These are phyloP conservation scores for Phytopythium montanum DNA, from an alignment of 352 stramenopile genomes.

Conservation along the genomic window DNA sequence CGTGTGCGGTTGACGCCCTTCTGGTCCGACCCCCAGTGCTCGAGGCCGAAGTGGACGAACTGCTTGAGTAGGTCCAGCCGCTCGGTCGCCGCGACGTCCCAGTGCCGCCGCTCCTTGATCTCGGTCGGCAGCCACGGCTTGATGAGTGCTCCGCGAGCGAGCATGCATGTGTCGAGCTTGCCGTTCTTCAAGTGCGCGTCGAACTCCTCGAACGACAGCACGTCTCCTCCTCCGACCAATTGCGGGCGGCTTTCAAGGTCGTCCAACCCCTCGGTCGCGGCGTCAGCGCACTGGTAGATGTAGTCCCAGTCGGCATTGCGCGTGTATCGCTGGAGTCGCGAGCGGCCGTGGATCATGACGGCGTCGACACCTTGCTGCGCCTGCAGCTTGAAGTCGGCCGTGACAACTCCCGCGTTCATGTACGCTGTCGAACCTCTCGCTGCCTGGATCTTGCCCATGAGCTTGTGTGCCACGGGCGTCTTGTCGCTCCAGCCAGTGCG, in stretches of 20 bases:
- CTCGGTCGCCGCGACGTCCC: constrained; percentile 96
- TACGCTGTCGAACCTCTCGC: constrained; percentile 51
- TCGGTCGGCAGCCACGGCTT: constrained; percentile 99
- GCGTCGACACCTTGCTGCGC: constrained; percentile 65
- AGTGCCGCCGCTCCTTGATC: constrained; percentile 97
- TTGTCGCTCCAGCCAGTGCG: constrained; percentile 97
- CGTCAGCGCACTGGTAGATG: constrained; percentile 88
- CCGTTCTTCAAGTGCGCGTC: constrained; percentile 78
- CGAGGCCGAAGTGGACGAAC: constrained; percentile 96
- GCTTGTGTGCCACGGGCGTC: constrained; percentile 92
- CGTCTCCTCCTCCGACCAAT: constrained; percentile 92
- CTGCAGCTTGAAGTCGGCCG: constrained; percentile 64
- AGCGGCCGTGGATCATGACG: constrained; percentile 95
- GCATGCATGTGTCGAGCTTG: constrained; percentile 88
- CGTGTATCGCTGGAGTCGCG: constrained; percentile 96
- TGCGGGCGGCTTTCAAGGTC: constrained; percentile 47
- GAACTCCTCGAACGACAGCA: constrained; percentile 85
- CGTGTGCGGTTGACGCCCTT: constrained; percentile 98
- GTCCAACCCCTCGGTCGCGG: constrained; percentile 25
- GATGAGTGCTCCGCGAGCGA: constrained; percentile 94
- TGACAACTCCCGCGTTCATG: constrained; percentile 77
- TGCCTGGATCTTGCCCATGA: constrained; percentile 90
- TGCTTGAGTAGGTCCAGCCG: constrained; percentile 96
- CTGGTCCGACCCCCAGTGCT: constrained; percentile 99
- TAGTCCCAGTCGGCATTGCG: constrained; percentile 99